Base-by-base conservation (phyloP, 225 moss, liverwort and hornwort species). In the Bryoerythrophyllum caledonicum region DNA sequence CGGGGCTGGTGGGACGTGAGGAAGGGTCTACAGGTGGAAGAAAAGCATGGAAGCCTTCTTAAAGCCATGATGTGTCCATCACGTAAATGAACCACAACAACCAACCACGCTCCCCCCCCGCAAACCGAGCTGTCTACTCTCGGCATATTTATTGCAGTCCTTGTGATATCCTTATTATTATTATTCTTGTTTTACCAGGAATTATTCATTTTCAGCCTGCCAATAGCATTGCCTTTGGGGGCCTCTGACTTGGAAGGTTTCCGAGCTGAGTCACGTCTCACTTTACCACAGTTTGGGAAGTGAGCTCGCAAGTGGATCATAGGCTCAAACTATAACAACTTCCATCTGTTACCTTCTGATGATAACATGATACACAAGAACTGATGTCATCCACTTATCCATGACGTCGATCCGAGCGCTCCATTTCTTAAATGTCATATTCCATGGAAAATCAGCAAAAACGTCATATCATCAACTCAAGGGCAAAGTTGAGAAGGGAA, bases 11-110 rank as follows among this genome's bases (percentile, higher is more conserved):
- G 19, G 78, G 78, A 46, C 26, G 56, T 26, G 63, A 65, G 37
- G 20, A 32, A 41, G 65, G 60, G 65, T 78, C 65, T 27, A 66
- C 66, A 46, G 71, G 71, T 64, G 71, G 70, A 65, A 49, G 71
- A 66, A 60, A 71, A 51, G 78, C 74, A 49, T 78, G 82, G 74
- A 71, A 55, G 64, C 58, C 40, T 51, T 60, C 59, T 23, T 7
- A 49, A 48, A 78, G 60, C 10, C 64, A 74, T 69, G 78, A 82
- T 74, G 73, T 74, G 41, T 74, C 63, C 59, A 65, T 72, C 48
- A 82, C 60, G 74, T 58, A 70, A 61, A 63, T 63, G 46, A 66
- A 71, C 37, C 68, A 68, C 67, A 77, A 77, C 52, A 68, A 77
- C 60, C 78, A 82, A 55, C 60, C 76, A 59, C 61, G 40, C 57